Base-by-base conservation (phyloP, 176 grass and related monocot species). In the Rhipidocladum racemiflorum region DNA sequence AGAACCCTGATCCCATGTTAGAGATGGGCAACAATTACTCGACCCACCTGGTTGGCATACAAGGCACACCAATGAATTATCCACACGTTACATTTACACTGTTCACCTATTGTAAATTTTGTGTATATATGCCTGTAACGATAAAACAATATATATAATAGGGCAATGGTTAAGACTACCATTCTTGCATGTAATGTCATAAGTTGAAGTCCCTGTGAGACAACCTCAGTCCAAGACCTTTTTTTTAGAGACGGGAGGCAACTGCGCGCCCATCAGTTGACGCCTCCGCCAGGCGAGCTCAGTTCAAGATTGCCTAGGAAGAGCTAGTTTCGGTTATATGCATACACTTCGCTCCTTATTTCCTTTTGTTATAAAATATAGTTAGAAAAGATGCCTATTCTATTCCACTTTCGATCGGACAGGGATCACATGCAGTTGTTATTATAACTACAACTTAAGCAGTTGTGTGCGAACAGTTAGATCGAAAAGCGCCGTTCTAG, bases 1-100 rank as follows among this genome's bases (percentile, higher is more conserved):
- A 88, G 85, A 94, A 88, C 90, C 87, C 88, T n/a, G n/a, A n/a
- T 92, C 85, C 46, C 92, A 90, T 81, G 92, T 94, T 92, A 81
- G 63, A 70, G 32, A 63, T 6, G 68, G 54, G 72, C 21, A 13
- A 60, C 21, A 35, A 84, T 80, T 84, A 77, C 80, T 87, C 62
- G 62, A 80, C 70, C 76, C 81, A 91, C 74, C 43, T 74, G 63
- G 75, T 21, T 63, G 81, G 70, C 85, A 67, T 61, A 76, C 49
- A 44, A 59, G 75, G 87, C 66, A 83, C 46, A n/a, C 72, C 45
- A 9, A 46, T 75, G 70, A 18, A 65, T 86, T 86, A 38, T 59
- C 60, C 15, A 28, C 62, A 61, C 44, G 62, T 65, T 36, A 62
- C 20, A 14, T 70, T 62, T 25, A 20, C 40, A 17, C 34, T 12